Percentiles rank a stretch among this genome's conserved stretches.
Conservation (phyloP, 179 eudicot species). For the Camellia oleifera region DNA sequence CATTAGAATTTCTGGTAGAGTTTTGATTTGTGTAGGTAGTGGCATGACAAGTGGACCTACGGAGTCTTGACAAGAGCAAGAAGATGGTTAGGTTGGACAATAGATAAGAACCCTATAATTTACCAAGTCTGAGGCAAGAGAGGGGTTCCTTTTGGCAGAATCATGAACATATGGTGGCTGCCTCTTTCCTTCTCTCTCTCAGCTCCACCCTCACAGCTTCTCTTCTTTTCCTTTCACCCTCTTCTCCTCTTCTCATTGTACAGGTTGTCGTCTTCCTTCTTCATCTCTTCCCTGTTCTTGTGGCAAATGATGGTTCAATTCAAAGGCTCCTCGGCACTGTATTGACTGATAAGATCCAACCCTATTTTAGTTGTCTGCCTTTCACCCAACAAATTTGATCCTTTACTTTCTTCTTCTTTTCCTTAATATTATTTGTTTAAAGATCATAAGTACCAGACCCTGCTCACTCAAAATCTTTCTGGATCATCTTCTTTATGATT, state of each 20-base stretch:
- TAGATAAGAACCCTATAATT: neutral
- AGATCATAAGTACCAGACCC: constrained; percentile 7
- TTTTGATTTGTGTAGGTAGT: no score
- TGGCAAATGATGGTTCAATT: neutral
- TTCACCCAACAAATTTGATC: neutral
- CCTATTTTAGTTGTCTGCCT: neutral
- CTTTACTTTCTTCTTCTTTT: neutral
- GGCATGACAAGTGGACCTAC: neutral
- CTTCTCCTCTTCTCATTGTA: neutral
- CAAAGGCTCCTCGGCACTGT: neutral
- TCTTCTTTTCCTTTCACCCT: neutral
- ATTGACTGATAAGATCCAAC: neutral
- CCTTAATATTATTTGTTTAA: neutral
- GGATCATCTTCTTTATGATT: neutral
- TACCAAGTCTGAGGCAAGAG: neutral
- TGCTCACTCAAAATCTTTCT: neutral
- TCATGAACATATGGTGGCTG: neutral
- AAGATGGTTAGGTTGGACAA: neutral
- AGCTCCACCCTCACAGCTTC: neutral
- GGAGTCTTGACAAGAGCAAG: neutral
- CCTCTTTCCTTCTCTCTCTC: constrained; percentile 2
- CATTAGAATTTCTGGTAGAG: no score
- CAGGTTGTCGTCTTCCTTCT: neutral
- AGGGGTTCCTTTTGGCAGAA: neutral
- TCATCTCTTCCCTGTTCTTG: neutral